phyloP scores from a whole-genome alignment of 2,329 filamentous ascomycete genomes.

The Aspergillus carbonarius region DNA sequence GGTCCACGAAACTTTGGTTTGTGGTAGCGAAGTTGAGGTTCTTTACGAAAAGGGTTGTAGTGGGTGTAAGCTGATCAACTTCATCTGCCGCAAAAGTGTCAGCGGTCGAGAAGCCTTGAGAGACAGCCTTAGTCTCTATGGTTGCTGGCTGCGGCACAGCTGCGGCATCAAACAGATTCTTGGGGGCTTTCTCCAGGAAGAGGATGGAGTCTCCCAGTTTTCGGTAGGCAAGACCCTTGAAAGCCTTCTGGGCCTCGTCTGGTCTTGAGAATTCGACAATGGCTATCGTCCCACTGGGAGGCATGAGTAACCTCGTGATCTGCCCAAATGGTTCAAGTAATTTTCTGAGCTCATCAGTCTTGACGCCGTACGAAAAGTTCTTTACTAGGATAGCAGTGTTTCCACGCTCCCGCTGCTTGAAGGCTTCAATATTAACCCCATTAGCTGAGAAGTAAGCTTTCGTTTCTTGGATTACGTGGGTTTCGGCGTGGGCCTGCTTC shows the following conservation, averaged over 20 bases:
- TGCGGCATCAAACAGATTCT: constrained; percentile 65
- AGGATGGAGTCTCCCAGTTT: constrained; percentile 88
- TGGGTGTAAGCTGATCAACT: constrained; percentile 50
- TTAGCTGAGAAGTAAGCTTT: constrained; percentile 87
- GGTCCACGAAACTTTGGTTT: constrained; percentile 69
- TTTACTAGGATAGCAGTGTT: constrained; percentile 89
- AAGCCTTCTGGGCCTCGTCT: constrained; percentile 78
- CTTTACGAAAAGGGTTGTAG: constrained; percentile 84
- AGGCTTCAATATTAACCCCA: constrained; percentile 87
- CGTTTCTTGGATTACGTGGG: constrained; percentile 91
- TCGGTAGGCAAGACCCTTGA: constrained; percentile 80
- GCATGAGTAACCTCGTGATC: constrained; percentile 81
- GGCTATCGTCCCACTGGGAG: constrained; percentile 87
- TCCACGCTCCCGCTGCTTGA: constrained; percentile 80
- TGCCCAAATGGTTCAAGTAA: constrained; percentile 85
- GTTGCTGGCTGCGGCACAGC: constrained; percentile 32
- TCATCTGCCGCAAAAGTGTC: constrained; percentile 46
- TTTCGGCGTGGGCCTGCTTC: constrained; percentile 96
- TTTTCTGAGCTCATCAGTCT: constrained; percentile 71
- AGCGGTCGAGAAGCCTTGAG: constrained; percentile 43
- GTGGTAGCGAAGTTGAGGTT: constrained; percentile 93
- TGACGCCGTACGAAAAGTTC: constrained; percentile 86
- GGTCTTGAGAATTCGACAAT: constrained; percentile 84
- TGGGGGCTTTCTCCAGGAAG: constrained; percentile 91
- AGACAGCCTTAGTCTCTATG: constrained; percentile 31